Conservation (phyloP, 202 grass and related monocot genomes). For the Digitaria exilis region DNA sequence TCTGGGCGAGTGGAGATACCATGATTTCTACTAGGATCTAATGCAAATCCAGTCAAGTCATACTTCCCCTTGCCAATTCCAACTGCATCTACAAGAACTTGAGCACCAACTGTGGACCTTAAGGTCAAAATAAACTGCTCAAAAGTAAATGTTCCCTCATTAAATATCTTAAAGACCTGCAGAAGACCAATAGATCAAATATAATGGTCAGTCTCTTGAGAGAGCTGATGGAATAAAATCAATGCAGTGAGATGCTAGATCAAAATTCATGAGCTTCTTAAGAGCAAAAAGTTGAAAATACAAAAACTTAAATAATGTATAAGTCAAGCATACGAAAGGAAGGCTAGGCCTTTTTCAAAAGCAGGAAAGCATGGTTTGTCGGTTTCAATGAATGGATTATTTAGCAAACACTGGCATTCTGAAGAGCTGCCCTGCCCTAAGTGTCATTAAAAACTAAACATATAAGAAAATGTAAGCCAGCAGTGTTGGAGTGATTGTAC, state of each 20-base stretch:
- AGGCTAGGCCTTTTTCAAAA: constrained; percentile 2
- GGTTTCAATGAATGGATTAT: neutral
- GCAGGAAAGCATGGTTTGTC: constrained; percentile 13
- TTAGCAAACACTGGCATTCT: constrained; percentile 18
- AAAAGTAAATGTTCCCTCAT: constrained; percentile 69
- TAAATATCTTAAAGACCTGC: constrained; percentile 77
- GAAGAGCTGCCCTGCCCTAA: constrained; percentile 15
- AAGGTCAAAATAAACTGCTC: constrained; percentile 86
- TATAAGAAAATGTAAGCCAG: neutral
- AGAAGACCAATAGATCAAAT: constrained; percentile 41
- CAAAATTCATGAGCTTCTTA: constrained; percentile 30
- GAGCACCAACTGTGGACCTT: constrained; percentile 62
- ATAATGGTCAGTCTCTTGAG: constrained; percentile 31
- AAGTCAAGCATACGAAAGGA: constrained; percentile 20
- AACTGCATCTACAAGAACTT: constrained; percentile 65
- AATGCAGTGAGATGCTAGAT: neutral
- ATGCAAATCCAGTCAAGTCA: constrained; percentile 84
- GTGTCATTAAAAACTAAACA: neutral
- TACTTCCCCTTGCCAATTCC: constrained; percentile 88
- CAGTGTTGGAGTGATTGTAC: constrained; percentile 6
- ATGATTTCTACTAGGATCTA: constrained; percentile 76
- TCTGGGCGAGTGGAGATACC: constrained; percentile 48
- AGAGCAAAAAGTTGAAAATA: constrained; percentile 25
- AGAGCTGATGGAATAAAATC: constrained; percentile 34
- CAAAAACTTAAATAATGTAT: neutral